Base-by-base conservation (phyloP, 2,329 filamentous ascomycete species). In the Exutisphaerella laricina region DNA sequence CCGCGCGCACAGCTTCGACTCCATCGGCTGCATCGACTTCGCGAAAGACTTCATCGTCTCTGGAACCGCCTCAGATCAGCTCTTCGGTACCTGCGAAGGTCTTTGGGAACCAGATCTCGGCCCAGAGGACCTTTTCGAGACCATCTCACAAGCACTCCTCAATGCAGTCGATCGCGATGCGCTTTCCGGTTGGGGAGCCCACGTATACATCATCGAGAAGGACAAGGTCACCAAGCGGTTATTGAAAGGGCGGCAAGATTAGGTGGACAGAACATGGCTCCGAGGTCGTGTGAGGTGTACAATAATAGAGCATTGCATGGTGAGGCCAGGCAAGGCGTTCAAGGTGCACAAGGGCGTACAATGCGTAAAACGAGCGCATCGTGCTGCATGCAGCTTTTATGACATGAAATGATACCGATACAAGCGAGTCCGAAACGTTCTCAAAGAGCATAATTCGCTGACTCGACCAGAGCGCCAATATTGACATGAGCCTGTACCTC, bases 161-260 rank as follows among this genome's bases (percentile, higher is more conserved):
- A 97, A 94, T 69, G 92, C 92, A 47, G 87, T 97, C 45, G 92
- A 98, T 70, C 80, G 92, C 71, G 92, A 98, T 70, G 92, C 92
- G 40, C 76, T 98, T 52, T 96, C 90, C 26, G 92, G 92, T 54
- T 97, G 92, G 92, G 92, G 92, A 65, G 92, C 92, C 28, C 88
- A 98, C 65, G 92, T 98, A 58, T 98, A 97, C 73, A 94, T 98
- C 64, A 94, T 98, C 68, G 92, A 97, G 77, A 98, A 98, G 79
- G 89, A 95, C 74, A 97, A 97, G 85, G 87, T 98, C 52, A 97
- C 92, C 62, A 96, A 97, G 84, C 79, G 92, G 67, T 80, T 98
- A 81, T 75, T 98, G 68, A 97, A 97, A 81, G 89, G 89, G 65
- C 82, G 89, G 74, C 90, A 97, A 74, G 90, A 97, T 48, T 74